Conservation (phyloP, 2,329 filamentous ascomycete genomes). For the Xylaria sp. region DNA sequence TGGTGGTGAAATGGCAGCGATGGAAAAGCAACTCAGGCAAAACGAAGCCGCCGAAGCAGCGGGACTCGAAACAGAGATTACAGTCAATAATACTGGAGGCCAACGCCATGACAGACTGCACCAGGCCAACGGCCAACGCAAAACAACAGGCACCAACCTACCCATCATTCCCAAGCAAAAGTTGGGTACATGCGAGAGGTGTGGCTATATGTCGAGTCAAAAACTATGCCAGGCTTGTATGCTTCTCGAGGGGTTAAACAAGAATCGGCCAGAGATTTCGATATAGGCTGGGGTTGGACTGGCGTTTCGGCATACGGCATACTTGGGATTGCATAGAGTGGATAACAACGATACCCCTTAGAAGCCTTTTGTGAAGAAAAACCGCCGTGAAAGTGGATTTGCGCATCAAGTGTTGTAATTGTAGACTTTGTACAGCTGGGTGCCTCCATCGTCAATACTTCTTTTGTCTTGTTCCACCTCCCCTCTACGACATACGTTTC, state of each 20-base stretch:
- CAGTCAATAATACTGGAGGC: constrained; percentile 38
- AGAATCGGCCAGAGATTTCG: constrained; percentile 64
- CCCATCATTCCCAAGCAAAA: constrained; percentile 62
- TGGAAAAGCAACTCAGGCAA: constrained; percentile 73
- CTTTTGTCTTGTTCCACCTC: constrained; percentile 8
- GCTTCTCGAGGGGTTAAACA: constrained; percentile 88
- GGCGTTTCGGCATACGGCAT: constrained; percentile 20
- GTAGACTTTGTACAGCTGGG: constrained; percentile 28
- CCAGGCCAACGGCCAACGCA: constrained; percentile 39
- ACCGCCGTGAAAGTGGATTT: constrained; percentile 8
- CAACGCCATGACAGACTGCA: constrained; percentile 39
- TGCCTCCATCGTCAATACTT: constrained; percentile 6
- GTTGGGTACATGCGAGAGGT: constrained; percentile 81
- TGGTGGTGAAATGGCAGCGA: constrained; percentile 78
- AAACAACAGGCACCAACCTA: constrained; percentile 27
- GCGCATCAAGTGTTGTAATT: constrained; percentile 24
- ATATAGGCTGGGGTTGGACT: constrained; percentile 42
- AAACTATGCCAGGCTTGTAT: constrained; percentile 91
- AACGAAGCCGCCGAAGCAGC: constrained; percentile 64
- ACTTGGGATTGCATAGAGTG: constrained; percentile 11
- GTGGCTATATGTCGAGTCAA: constrained; percentile 96
- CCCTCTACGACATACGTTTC: constrained; percentile 51
- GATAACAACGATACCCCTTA: constrained; percentile 32
- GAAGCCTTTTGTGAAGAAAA: no score
- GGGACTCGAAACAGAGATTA: constrained; percentile 68